Conservation (phyloP, 257 asterid genomes). For the Lycium barbarum region DNA sequence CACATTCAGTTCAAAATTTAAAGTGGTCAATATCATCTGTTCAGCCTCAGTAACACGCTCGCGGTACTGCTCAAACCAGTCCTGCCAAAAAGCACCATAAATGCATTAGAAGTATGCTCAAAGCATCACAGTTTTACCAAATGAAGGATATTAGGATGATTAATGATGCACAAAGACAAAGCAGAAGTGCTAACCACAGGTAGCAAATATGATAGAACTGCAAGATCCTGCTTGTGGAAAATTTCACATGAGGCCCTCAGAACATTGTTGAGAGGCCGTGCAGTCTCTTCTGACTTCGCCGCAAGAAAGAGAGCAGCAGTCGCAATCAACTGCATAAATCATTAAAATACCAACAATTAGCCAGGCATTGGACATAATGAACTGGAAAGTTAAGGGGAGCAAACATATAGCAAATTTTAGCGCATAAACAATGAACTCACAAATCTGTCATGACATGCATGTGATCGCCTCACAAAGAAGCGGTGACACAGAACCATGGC, state of each 20-base stretch:
- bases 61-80: constrained; percentile 96
- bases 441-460: constrained; percentile 95
- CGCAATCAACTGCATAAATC: constrained; percentile 76
- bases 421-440: constrained; percentile 50
- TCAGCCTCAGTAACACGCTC: constrained; percentile 88
- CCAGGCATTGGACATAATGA: constrained; percentile 33
- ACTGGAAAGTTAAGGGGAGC: not conserved
- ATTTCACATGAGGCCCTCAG: constrained; percentile 77
- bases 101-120: not conserved
- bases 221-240: constrained; percentile 75
- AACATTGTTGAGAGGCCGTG: constrained; percentile 84
- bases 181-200: constrained; percentile 69
- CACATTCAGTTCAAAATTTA: constrained; percentile 92
- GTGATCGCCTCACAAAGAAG: constrained; percentile 87
- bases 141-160: not conserved
- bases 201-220: constrained; percentile 64
- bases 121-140: not conserved
- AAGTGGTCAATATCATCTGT: constrained; percentile 83
- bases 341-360: constrained; percentile 27
- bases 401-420: constrained; percentile 7
- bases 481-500: constrained; percentile 98
- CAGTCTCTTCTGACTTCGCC: constrained; percentile 93
- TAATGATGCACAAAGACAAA: constrained; percentile 26
- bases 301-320: constrained; percentile 92
- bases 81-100: constrained; percentile 55